Percentiles rank a stretch among this genome's conserved stretches.
Conservation (phyloP, 2,329 filamentous ascomycete species). For the Phaeosphaeria sp. region DNA sequence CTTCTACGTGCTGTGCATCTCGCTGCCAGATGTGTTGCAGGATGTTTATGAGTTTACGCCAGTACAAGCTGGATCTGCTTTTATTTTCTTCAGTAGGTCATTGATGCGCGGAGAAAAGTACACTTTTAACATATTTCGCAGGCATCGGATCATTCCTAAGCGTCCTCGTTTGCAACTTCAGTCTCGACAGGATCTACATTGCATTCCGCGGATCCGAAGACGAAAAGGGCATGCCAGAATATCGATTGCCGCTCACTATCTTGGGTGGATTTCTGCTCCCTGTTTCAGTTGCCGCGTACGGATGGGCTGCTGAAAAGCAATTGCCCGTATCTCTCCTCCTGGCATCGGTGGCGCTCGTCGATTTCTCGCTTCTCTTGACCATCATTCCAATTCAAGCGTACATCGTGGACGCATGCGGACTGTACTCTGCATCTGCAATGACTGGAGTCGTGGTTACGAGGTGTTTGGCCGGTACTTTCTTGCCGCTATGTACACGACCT, state of each 20-base stretch:
- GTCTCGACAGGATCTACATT: slow-evolving; percentile 62
- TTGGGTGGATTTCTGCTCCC: slow-evolving; percentile 57
- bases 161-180: slow-evolving; percentile 58
- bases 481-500: slow-evolving; percentile 60
- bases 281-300: slow-evolving; percentile 55
- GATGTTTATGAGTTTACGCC: slow-evolving; percentile 55
- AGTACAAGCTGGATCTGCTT: slow-evolving; percentile 59
- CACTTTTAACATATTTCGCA: slow-evolving; percentile 14
- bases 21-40: slow-evolving; percentile 52
- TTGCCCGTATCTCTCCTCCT: slow-evolving; percentile 56
- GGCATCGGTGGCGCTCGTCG: slow-evolving; percentile 53
- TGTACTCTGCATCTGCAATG: slow-evolving; percentile 64
- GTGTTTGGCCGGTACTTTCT: slow-evolving; percentile 63
- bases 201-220: slow-evolving; percentile 52
- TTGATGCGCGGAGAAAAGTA: neutral
- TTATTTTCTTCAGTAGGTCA: slow-evolving; percentile 61
- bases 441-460: slow-evolving; percentile 63
- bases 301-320: slow-evolving; percentile 57
- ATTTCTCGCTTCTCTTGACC: slow-evolving; percentile 54
- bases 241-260: slow-evolving; percentile 61
- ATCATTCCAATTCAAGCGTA: slow-evolving; percentile 62
- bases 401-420: slow-evolving; percentile 63
- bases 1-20: slow-evolving; percentile 57
- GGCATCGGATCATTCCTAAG: slow-evolving; percentile 58
- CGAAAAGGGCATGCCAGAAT: slow-evolving; percentile 58